phyloP scores from a whole-genome alignment of 169 alveolate genomes.

The Sarcocystis neurona region DNA sequence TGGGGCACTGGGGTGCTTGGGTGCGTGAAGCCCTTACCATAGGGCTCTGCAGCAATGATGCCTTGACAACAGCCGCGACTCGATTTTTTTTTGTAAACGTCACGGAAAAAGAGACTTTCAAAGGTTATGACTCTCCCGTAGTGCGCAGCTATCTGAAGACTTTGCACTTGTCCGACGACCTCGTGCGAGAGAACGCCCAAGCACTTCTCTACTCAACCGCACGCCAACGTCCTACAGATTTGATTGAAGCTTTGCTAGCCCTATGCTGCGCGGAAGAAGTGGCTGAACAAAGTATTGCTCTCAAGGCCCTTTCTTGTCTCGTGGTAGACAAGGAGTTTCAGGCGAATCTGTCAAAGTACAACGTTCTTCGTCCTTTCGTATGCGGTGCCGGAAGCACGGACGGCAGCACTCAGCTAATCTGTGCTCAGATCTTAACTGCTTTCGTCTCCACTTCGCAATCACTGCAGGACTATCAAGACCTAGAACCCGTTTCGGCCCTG shows the following conservation, averaged over 20 bases:
- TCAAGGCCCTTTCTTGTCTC: background rate
- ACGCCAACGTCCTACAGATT: background rate
- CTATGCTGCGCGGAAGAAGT: background rate
- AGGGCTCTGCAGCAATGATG: conserved; percentile 6
- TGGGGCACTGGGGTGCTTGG: conserved; percentile 29
- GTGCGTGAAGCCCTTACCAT: conserved; percentile 22
- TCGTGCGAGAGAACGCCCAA: conserved; percentile 34
- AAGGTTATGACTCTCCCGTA: conserved; percentile 1
- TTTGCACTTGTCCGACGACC: background rate
- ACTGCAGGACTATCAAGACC: background rate
- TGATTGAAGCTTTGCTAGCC: background rate
- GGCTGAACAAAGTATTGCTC: background rate
- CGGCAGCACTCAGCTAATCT: background rate
- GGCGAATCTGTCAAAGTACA: conserved; percentile 5
- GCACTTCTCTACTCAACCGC: background rate
- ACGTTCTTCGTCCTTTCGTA: too few species aligned
- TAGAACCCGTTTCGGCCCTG: background rate
- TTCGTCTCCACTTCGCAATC: background rate
- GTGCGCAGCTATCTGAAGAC: conserved; percentile 3
- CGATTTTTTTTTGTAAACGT: background rate
- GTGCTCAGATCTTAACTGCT: background rate
- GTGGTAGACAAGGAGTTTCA: background rate
- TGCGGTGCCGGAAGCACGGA: conserved; percentile 12
- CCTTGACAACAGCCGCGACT: background rate
- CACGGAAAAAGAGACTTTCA: background rate